These are phyloP conservation scores for Ustulina deusta DNA, from an alignment of 2,329 filamentous ascomycete genomes.

Conservation along the genomic window DNA sequence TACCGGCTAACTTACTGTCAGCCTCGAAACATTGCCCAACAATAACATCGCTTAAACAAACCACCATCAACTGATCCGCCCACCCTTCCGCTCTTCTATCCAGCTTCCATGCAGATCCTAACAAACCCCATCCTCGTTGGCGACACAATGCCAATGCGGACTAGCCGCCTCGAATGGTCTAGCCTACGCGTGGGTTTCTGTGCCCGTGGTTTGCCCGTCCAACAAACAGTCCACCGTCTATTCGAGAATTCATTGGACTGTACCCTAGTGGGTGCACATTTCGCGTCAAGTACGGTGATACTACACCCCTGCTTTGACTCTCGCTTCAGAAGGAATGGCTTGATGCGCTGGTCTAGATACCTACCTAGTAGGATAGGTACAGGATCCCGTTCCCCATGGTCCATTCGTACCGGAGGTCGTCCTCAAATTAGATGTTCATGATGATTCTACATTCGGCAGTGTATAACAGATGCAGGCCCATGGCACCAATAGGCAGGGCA, in stretches of 20 bases:
- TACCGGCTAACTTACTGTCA: conserved; percentile 21
- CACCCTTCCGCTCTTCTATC: conserved; percentile 36
- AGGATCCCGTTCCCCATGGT: neutral
- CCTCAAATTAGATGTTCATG: neutral
- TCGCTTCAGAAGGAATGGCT: conserved; percentile 2
- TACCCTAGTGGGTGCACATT: conserved; percentile 7
- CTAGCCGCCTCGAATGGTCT: conserved; percentile 9
- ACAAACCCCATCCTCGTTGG: neutral
- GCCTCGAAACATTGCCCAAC: conserved; percentile 32
- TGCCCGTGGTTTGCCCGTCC: neutral
- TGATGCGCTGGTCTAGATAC: no score
- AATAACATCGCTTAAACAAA: conserved; percentile 24
- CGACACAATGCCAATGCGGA: conserved; percentile 1
- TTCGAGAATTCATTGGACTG: conserved; percentile 2
- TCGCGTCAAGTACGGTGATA: neutral
- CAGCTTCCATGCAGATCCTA: conserved; percentile 37
- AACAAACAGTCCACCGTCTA: conserved; percentile 10
- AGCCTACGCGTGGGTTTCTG: conserved; percentile 2
- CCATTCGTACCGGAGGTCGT: neutral
- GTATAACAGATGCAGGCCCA: neutral
- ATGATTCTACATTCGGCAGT: neutral
- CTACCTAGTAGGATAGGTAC: no score
- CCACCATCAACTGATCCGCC: conserved; percentile 3
- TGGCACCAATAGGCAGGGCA: neutral
- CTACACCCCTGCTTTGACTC: neutral